phyloP scores from a whole-genome alignment of 768 basidiomycete genomes.

The Auriscalpium vulgare region DNA sequence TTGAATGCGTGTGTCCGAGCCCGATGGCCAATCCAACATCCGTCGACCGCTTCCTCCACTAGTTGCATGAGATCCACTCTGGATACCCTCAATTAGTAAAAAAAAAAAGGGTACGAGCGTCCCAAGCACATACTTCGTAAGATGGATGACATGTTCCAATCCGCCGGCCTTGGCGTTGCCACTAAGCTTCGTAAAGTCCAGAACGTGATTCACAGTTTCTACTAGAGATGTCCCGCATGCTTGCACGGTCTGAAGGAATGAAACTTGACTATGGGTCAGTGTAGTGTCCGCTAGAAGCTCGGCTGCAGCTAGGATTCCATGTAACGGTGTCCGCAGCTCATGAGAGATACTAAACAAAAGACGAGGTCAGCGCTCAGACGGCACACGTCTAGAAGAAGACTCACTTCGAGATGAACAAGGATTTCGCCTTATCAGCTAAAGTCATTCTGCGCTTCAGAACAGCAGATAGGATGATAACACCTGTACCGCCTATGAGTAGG shows the following conservation, averaged over 20 bases:
- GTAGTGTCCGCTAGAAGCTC: conserved; percentile 82
- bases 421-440: conserved; percentile 90
- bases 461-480: conserved; percentile 89
- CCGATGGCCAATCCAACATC: conserved; percentile 89
- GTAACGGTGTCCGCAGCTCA: conserved; percentile 84
- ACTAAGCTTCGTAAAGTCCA: conserved; percentile 93
- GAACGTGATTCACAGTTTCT: conserved; percentile 93
- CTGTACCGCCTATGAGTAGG: conserved; percentile 21
- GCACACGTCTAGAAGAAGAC: conserved; percentile 13
- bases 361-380: background rate
- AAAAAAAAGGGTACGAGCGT: background rate
- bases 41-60: conserved; percentile 85
- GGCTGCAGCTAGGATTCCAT: conserved; percentile 91
- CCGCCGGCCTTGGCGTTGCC: conserved; percentile 77
- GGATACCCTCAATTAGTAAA: background rate
- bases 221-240: conserved; percentile 93
- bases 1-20: conserved; percentile 64
- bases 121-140: conserved; percentile 43
- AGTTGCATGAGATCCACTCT: conserved; percentile 74
- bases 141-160: conserved; percentile 66
- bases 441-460: conserved; percentile 90
- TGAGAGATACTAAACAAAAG: conserved; percentile 64
- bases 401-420: conserved; percentile 86
- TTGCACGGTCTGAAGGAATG: conserved; percentile 88
- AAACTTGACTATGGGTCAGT: conserved; percentile 73